Evolutionary conservation across 2,329 filamentous ascomycete genomes (phyloP).

Genomic region (Fusarium incarnatum): DNA sequence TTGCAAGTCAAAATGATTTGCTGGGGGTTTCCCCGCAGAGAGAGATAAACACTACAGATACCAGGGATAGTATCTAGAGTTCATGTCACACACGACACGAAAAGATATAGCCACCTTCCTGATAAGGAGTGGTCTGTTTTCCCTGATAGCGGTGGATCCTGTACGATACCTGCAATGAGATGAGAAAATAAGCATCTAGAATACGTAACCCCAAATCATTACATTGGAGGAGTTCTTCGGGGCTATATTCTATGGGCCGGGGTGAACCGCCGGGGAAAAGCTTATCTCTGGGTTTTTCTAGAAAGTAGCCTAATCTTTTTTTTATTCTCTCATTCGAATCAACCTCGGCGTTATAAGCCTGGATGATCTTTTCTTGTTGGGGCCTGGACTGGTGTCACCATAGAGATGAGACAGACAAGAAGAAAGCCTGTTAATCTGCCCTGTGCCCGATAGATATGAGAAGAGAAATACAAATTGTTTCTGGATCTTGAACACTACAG

Average conservation of each 20-base stretch:
- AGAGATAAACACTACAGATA: conserved; percentile 34
- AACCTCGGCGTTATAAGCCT: conserved; percentile 5
- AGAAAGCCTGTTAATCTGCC: conserved; percentile 16
- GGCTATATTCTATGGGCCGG: background rate
- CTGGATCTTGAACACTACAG: too few species aligned
- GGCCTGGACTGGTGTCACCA: conserved; percentile 1
- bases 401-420: conserved; percentile 9
- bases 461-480: background rate
- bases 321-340: conserved; percentile 3
- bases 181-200: background rate
- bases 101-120: conserved; percentile 30
- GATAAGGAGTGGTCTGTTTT: conserved; percentile 24
- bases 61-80: conserved; percentile 26
- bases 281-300: conserved; percentile 29
- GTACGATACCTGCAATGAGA: background rate
- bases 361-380: conserved; percentile 18
- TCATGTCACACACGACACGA: conserved; percentile 1
- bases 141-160: conserved; percentile 33
- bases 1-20: conserved; percentile 7
- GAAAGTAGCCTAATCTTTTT: conserved; percentile 11
- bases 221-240: conserved; percentile 5
- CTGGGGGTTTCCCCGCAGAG: conserved; percentile 35
- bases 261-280: conserved; percentile 4
- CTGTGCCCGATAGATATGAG: conserved; percentile 12
- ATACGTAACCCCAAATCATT: background rate